These are phyloP conservation scores for Colletotrichum falcatum DNA, from an alignment of 2,329 filamentous ascomycete genomes.

Conservation along the genomic window DNA sequence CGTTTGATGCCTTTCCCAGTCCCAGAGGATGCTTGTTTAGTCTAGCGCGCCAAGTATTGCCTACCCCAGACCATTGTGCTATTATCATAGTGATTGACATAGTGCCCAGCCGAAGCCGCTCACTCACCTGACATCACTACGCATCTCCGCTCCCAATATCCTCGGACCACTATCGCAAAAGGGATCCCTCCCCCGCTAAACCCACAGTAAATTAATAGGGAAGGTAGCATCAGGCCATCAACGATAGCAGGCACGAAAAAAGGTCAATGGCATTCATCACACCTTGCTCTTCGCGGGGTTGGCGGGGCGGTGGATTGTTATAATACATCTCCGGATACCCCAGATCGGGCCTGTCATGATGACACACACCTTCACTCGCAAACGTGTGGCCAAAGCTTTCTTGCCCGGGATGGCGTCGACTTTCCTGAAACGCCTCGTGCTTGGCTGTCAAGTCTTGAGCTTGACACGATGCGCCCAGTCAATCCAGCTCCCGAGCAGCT, in stretches of 20 bases:
- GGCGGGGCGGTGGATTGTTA: not conserved
- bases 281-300: not conserved
- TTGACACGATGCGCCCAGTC: not conserved
- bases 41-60: no score
- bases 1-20: no score
- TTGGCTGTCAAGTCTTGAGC: not conserved
- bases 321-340: not conserved
- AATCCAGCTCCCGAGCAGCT: not conserved
- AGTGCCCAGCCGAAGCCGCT: no score
- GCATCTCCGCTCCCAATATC: not conserved
- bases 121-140: no score
- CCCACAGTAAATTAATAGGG: not conserved
- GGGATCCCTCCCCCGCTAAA: not conserved
- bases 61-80: no score
- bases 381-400: not conserved
- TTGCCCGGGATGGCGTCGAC: not conserved
- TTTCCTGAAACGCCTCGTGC: not conserved
- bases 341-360: not conserved
- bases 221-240: not conserved
- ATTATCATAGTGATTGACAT: no score
- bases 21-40: no score
- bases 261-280: not conserved
- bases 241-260: not conserved
- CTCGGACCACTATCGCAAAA: not conserved
- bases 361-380: not conserved